Evolutionary conservation across 2,329 filamentous ascomycete genomes (phyloP), one percentile per base, ranked within the genome.

Genomic region (Rugonectria rugulosa): DNA sequence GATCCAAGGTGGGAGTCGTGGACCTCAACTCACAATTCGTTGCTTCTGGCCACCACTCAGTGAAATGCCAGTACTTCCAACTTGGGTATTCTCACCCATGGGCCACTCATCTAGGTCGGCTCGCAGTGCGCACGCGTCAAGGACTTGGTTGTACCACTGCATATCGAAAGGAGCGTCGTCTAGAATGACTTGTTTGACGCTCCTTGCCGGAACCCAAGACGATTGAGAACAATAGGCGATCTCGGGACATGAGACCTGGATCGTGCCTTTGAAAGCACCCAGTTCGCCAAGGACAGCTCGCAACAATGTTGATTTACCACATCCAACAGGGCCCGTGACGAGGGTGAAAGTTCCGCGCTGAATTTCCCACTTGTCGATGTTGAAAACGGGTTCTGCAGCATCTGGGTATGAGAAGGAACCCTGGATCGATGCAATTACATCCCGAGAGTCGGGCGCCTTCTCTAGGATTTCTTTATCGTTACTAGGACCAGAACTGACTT

Each of bases 11-110:
- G 11, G 10, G 7, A 32, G 5, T 14, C 12, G 29, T 32, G 29
- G 29, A 32, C n/a, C 4, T 32, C 10, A 6, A 11, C 29, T 32
- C n/a, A 32, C 61, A 19, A 71, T 63, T 6, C 69, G 60, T 41
- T 70, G 67, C 24, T 69, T 71, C 51, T 75, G 72, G 1, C 72
- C 72, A 15, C 72, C 72, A 8, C 71, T 73, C 6, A 75, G 56
- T 29, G 67, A 69, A 26, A 73, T 67, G 1, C 73, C 72, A 11
- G 68, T 68, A 38, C 66, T 70, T 14, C 72, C 73, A 31, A 73
- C 67, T 19, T 68, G 6, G 29, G 29, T 62, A 11, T 32, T 32
- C 11, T 32, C 29, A 14, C 29, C 29, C 12, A 32, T 14, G 12
- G 29, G 29, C 29, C 6, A 14, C n/a, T 9, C 29, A 32, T 32